phyloP scores from a whole-genome alignment of 1,139 yeast species.

The Candida mesenterica region DNA sequence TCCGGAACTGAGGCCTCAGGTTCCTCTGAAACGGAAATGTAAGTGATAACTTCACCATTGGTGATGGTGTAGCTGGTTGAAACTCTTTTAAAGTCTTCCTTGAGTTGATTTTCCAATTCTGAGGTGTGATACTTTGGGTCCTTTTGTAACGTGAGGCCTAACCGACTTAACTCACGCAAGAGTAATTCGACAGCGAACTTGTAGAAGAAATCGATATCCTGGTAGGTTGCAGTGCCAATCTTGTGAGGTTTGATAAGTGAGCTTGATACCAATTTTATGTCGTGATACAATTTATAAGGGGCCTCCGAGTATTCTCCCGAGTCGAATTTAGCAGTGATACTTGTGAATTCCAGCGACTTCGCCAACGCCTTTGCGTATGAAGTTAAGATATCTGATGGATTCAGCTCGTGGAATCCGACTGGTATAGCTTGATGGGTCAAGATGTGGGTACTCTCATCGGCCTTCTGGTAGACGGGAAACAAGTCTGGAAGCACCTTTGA shows the following conservation, averaged over 20 bases:
- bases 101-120: slow-evolving; percentile 32
- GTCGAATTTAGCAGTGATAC: slow-evolving; percentile 22
- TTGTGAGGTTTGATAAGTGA: slow-evolving; percentile 46
- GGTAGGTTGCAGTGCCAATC: slow-evolving; percentile 59
- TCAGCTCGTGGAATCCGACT: slow-evolving; percentile 42
- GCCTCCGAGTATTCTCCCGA: slow-evolving; percentile 33
- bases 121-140: slow-evolving; percentile 15
- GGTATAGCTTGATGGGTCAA: slow-evolving; percentile 44
- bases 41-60: slow-evolving; percentile 62
- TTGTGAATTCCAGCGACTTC: slow-evolving; percentile 18
- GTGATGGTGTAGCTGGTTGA: slow-evolving; percentile 55
- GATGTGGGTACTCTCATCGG: slow-evolving; percentile 34
- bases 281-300: slow-evolving; percentile 65
- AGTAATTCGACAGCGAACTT: slow-evolving; percentile 68
- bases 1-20: slow-evolving; percentile 16
- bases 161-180: slow-evolving; percentile 64
- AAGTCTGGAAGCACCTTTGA: slow-evolving; percentile 14
- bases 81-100: slow-evolving; percentile 66
- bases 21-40: slow-evolving; percentile 32
- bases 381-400: slow-evolving; percentile 40
- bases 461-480: slow-evolving; percentile 28
- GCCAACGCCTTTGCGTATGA: slow-evolving; percentile 37
- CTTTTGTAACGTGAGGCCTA: slow-evolving; percentile 24
- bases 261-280: slow-evolving; percentile 64
- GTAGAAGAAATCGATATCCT: slow-evolving; percentile 64